Evolutionary conservation across 805 yeast genomes (phyloP).

Genomic region (Tetrapisispora iriomotensis): DNA sequence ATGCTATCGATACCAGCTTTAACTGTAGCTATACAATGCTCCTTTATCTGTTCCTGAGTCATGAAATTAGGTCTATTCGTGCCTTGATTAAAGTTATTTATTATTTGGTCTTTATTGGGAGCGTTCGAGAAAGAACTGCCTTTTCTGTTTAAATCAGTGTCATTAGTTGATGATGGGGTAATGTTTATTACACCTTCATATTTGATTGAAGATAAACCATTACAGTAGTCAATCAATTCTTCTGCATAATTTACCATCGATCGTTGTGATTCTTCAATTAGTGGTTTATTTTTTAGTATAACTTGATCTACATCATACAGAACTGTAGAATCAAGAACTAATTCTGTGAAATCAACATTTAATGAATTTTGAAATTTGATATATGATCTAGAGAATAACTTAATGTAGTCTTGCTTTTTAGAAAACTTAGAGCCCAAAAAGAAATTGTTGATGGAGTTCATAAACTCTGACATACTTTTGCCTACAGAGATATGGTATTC

Average conservation of each 20-base stretch:
- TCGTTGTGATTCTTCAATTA: constrained; percentile 11
- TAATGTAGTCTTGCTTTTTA: constrained; percentile 5
- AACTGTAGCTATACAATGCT: constrained; percentile 23
- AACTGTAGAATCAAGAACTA: constrained; percentile 9
- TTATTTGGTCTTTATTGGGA: background rate
- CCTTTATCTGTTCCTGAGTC: constrained; percentile 24
- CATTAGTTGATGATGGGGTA: background rate
- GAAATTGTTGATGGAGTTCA: constrained; percentile 9
- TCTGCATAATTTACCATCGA: constrained; percentile 7
- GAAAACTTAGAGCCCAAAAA: constrained; percentile 15
- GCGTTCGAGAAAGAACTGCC: background rate
- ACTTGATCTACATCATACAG: constrained; percentile 14
- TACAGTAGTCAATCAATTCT: constrained; percentile 8
- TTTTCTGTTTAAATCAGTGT: background rate
- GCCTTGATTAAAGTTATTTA: background rate
- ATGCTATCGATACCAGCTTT: constrained; percentile 20
- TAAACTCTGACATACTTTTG: constrained; percentile 9
- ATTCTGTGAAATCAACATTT: constrained; percentile 8
- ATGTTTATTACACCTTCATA: background rate
- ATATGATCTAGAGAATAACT: constrained; percentile 7
- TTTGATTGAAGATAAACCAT: background rate
- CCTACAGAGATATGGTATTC: constrained; percentile 8
- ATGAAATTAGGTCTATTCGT: constrained; percentile 11
- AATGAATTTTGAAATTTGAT: constrained; percentile 3
- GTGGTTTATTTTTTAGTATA: constrained; percentile 9